These are phyloP conservation scores for Beauveria medogensis DNA, from an alignment of 2,329 filamentous ascomycete genomes.

Conservation along the genomic window DNA sequence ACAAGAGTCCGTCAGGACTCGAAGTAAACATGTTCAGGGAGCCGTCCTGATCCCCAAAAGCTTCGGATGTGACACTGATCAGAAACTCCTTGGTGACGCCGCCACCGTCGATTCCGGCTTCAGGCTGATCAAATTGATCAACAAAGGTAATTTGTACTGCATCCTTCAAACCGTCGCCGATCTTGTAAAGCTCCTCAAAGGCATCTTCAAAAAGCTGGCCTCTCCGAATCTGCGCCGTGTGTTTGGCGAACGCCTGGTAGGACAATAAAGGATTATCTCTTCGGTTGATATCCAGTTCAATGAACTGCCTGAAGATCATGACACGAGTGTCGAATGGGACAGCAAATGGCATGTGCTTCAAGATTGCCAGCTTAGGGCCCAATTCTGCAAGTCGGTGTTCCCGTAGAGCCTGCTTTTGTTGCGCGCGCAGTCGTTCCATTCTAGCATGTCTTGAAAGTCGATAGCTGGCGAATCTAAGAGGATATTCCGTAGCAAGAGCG, in stretches of 20 bases:
- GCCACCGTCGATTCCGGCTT: slow-evolving; percentile 93
- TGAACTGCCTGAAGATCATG: slow-evolving; percentile 87
- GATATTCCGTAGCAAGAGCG: slow-evolving; percentile 18
- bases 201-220: slow-evolving; percentile 80
- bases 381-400: slow-evolving; percentile 69
- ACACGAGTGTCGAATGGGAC: slow-evolving; percentile 90
- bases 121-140: slow-evolving; percentile 75
- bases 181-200: slow-evolving; percentile 69
- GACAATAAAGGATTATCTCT: slow-evolving; percentile 16
- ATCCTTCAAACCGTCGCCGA: slow-evolving; percentile 81
- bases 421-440: slow-evolving; percentile 53
- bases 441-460: slow-evolving; percentile 55
- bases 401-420: slow-evolving; percentile 58
- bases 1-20: slow-evolving; percentile 79
- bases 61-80: slow-evolving; percentile 77
- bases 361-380: slow-evolving; percentile 77
- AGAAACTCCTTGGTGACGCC: slow-evolving; percentile 97
- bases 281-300: slow-evolving; percentile 55
- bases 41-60: slow-evolving; percentile 53
- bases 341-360: slow-evolving; percentile 94
- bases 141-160: slow-evolving; percentile 96
- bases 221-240: slow-evolving; percentile 73
- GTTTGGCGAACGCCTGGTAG: slow-evolving; percentile 39
- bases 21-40: slow-evolving; percentile 60
- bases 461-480: slow-evolving; percentile 41